Base-by-base conservation (phyloP, 1,139 yeast genomes). In the Pichia sp. region DNA sequence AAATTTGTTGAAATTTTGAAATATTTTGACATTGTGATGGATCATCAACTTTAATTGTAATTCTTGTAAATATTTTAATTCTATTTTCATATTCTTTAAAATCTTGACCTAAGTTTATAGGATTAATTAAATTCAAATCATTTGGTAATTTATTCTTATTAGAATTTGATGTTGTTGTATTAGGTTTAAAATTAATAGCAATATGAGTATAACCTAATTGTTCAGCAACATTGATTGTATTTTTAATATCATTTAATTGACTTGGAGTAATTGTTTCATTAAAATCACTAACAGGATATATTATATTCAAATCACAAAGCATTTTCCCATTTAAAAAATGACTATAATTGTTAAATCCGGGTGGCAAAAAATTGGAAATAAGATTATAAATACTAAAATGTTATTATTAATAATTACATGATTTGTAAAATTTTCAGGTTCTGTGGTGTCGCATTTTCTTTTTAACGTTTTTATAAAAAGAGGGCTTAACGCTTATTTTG, bases 251-350 rank as follows among this genome's bases (percentile, higher is more conserved):
- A 0, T 60, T 59, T 6, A 81, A 57, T 50, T 81, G 78, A 9
- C 63, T 58, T 2, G 65, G 55, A 0, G 74, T 61, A 1, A 80
- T 76, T 32, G 66, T 64, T 10, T 67, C 57, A 3, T 66, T 56
- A 61, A 76, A 81, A 55, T 73, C 71, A 42, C 66, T 62, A 47
- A 73, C 78, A 0, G 96, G 95, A 92, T 95, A 89, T 27, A 81
- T 80, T 4, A 89, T 82, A 63, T 89, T 89, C 54, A 89, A 71
- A 67, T 89, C 97, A 55, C 79, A 83, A 53, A 74, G 69, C 81
- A 78, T 75, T 28, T 4, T 37, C 8, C 3, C 7, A n/a, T 31
- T 25, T 18, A 18, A 18, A 18, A 18, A 18, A 18, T 18, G 18
- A 18, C 18, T 18, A 18, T 18, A n/a, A 26, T 31, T 5, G 5